These are phyloP conservation scores for Mycena latifolia DNA, from an alignment of 768 basidiomycete species.

Conservation along the genomic window DNA sequence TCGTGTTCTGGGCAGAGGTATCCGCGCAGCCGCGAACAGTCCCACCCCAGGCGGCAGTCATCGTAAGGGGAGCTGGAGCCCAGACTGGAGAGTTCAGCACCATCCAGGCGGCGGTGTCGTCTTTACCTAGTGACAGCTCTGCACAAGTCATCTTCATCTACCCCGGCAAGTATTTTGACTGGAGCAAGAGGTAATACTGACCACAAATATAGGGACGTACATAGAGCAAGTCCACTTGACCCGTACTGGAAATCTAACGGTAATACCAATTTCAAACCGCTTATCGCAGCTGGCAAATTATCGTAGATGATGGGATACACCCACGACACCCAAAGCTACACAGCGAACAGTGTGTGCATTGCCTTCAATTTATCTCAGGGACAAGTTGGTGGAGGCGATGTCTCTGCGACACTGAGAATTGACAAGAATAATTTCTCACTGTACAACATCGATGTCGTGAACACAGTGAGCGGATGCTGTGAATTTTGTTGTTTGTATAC, in stretches of 20 bases:
- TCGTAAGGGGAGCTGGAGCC: constrained; percentile 12
- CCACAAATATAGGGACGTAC: constrained; percentile 17
- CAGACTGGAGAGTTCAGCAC: constrained; percentile 15
- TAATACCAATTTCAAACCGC: neutral
- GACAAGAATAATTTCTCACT: constrained; percentile 42
- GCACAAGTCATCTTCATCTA: constrained; percentile 17
- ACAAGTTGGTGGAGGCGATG: constrained; percentile 15
- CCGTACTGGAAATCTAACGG: constrained; percentile 23
- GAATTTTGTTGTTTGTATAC: neutral
- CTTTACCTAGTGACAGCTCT: constrained; percentile 15
- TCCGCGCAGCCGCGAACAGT: constrained; percentile 1
- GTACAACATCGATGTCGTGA: constrained; percentile 48
- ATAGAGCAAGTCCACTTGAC: constrained; percentile 22
- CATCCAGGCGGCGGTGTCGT: constrained; percentile 11
- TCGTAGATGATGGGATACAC: constrained; percentile 30
- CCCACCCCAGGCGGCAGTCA: constrained; percentile 11
- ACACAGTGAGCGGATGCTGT: constrained; percentile 35
- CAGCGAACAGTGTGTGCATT: constrained; percentile 10
- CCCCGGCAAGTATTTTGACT: constrained; percentile 17
- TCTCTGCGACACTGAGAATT: constrained; percentile 44
- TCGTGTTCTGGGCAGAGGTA: constrained; percentile 1
- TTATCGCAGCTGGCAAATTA: too few species aligned
- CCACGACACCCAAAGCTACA: neutral
- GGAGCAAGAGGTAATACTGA: neutral
- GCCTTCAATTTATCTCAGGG: constrained; percentile 10